These are phyloP conservation scores for Fragilariopsis cylindrus DNA, from an alignment of 108 stramenopile genomes.

Conservation along the genomic window DNA sequence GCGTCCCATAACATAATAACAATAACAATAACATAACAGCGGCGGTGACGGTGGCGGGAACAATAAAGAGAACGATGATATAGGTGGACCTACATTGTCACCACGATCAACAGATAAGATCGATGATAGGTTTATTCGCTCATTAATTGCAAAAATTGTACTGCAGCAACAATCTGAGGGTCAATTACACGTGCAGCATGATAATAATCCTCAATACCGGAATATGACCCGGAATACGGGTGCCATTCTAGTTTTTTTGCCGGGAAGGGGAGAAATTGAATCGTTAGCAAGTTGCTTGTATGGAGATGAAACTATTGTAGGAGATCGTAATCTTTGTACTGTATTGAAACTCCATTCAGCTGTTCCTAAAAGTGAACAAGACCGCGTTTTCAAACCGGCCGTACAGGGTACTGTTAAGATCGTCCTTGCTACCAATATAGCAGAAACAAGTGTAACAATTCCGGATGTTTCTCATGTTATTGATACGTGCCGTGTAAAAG, in stretches of 20 bases:
- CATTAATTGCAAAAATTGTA: slow-evolving; percentile 42
- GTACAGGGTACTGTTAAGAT: slow-evolving; percentile 67
- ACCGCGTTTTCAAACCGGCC: slow-evolving; percentile 62
- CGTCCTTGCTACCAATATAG: slow-evolving; percentile 87
- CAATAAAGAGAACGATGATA: neutral
- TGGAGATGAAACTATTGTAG: slow-evolving; percentile 38
- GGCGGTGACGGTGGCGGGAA: slow-evolving; percentile 10
- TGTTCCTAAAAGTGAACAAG: slow-evolving; percentile 64
- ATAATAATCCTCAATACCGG: slow-evolving; percentile 62
- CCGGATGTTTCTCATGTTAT: slow-evolving; percentile 98
- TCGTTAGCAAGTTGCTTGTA: slow-evolving; percentile 35
- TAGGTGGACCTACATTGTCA: slow-evolving; percentile 30
- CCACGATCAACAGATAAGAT: slow-evolving; percentile 48
- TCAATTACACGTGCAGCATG: slow-evolving; percentile 68
- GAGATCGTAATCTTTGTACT: slow-evolving; percentile 61
- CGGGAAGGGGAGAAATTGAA: slow-evolving; percentile 82
- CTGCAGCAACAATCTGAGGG: slow-evolving; percentile 33
- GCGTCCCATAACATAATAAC: neutral
- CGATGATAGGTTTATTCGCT: slow-evolving; percentile 48
- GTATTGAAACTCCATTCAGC: slow-evolving; percentile 77
- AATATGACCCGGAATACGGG: slow-evolving; percentile 62
- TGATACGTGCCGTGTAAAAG: slow-evolving; percentile 98
- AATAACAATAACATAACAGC: neutral
- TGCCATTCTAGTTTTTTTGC: slow-evolving; percentile 89
- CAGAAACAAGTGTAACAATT: slow-evolving; percentile 93